Percentiles rank a stretch among this genome's conserved stretches.
Evolutionary conservation across 129 eudicot genomes (phyloP).

Genomic region (Helichrysum umbraculigerum): DNA sequence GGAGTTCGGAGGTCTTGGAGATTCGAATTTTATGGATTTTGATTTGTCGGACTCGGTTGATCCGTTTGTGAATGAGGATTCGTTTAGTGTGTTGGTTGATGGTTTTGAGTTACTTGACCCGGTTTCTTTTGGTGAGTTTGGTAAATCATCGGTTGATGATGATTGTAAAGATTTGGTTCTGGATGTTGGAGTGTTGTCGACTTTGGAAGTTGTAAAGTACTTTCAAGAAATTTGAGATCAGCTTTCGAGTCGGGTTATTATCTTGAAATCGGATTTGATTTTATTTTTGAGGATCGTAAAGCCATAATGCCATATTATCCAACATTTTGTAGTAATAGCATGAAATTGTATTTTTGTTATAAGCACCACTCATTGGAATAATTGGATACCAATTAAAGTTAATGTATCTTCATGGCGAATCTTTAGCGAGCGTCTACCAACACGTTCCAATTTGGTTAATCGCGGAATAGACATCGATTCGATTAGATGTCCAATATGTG

Average conservation of each 20-base stretch:
- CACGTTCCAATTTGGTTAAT: too few species aligned
- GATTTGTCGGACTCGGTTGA: constrained; percentile 32
- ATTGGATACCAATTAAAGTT: too few species aligned
- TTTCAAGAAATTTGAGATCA: constrained; percentile 36
- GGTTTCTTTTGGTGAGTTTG: constrained; percentile 19
- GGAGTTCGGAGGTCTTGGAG: constrained; percentile 20
- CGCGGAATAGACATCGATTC: too few species aligned
- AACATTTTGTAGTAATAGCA: constrained; percentile 13
- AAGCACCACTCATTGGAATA: too few species aligned
- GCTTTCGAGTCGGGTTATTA: constrained; percentile 21
- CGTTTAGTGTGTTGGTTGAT: constrained; percentile 13
- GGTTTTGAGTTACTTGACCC: constrained; percentile 23
- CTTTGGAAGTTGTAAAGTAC: constrained; percentile 46
- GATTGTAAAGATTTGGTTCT: constrained; percentile 23
- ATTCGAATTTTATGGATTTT: constrained; percentile 28
- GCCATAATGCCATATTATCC: not conserved
- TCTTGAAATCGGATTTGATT: not conserved
- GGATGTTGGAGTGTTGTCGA: constrained; percentile 23
- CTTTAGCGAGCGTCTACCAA: too few species aligned
- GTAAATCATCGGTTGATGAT: not conserved
- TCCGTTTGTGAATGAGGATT: constrained; percentile 32
- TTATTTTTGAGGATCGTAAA: not conserved
- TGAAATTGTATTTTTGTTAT: too few species aligned
- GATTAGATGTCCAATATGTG: too few species aligned
- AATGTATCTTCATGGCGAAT: too few species aligned